Base-by-base conservation (phyloP, 768 basidiomycete genomes). In the Tricholoma flavovirens region DNA sequence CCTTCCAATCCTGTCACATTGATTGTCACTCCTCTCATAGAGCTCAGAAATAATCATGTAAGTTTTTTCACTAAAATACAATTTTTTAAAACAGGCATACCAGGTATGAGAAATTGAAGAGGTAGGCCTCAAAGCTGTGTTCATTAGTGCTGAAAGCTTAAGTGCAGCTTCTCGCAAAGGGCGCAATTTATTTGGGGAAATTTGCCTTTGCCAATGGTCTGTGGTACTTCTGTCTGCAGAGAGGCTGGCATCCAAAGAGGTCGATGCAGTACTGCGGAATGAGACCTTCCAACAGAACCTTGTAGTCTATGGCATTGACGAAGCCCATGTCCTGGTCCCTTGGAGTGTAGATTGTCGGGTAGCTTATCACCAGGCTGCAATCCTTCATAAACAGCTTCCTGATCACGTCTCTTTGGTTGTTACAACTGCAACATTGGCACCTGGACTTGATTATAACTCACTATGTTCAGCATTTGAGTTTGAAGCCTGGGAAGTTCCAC, bases 1-100 rank as follows among this genome's bases (percentile, higher is more conserved):
- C 62, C 56, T 1, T n/a, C 48, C 15, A 49, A 51, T 9, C 61
- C 61, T n/a, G 56, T 64, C 38, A 62, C 58, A 5, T 49, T 67
- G 1, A 58, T 67, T 17, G 57, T 64, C 1, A 63, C 63, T 50
- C 63, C 63, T n/a, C 42, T 67, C 15, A 60, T 65, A 33, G 64
- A 67, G 48, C 60, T 67, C 1, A 60, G 64, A 46, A 64, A 64
- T 46, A 63, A 51, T 10, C 63, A 65, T 58, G 62, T 64, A 53
- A 6, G 64, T 32, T 32, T 32, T 32, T 32, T n/a, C 4, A 32
- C 30, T 8, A 11, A 8, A 8, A 32, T 32, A 32, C 10, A 32
- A 32, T 32, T 32, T 32, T 32, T 32, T n/a, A n/a, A n/a, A 32
- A 32, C 30, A 8, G 30, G 9, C 30, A 32, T 43, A 43, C 49